Percentiles rank a stretch among this genome's conserved stretches.
Conservation (phyloP, 139 green algal species). For the Coelastrella sp. region DNA sequence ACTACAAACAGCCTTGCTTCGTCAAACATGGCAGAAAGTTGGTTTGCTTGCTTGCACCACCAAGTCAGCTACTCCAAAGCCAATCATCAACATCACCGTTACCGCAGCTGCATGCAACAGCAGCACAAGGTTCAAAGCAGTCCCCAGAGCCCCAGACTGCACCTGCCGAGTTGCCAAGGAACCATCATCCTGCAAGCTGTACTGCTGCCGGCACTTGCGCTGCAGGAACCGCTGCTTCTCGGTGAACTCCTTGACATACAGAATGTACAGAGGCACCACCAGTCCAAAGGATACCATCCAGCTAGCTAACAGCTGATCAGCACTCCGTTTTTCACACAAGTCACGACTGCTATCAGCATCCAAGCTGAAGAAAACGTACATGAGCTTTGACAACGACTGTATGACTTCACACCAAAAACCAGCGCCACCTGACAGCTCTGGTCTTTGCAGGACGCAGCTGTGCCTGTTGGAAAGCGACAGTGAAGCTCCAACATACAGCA, state of each 20-base stretch:
- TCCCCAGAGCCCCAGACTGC: not conserved
- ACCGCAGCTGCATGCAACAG: not conserved
- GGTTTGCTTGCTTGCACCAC: too few relatives aligned
- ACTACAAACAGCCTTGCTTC: too few relatives aligned
- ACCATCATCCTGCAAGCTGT: not conserved
- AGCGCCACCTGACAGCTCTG: not conserved
- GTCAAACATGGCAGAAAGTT: too few relatives aligned
- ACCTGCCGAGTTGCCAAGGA: not conserved
- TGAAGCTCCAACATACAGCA: not conserved
- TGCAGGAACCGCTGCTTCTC: conserved; percentile 14
- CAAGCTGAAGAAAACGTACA: not conserved
- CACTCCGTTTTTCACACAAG: not conserved
- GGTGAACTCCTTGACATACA: not conserved
- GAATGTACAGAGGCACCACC: conserved; percentile 19
- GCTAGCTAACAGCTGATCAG: not conserved
- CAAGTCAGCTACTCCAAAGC: too few relatives aligned
- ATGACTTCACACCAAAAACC: not conserved
- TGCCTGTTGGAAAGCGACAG: not conserved
- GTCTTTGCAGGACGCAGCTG: conserved; percentile 12
- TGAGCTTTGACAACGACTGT: not conserved
- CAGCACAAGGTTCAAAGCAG: not conserved
- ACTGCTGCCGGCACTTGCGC: not conserved
- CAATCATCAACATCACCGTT: too few relatives aligned
- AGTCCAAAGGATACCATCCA: conserved; percentile 11
- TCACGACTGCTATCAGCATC: not conserved